These are phyloP conservation scores for Dryas drummondii DNA, from an alignment of 306 rosid species.

Conservation along the genomic window DNA sequence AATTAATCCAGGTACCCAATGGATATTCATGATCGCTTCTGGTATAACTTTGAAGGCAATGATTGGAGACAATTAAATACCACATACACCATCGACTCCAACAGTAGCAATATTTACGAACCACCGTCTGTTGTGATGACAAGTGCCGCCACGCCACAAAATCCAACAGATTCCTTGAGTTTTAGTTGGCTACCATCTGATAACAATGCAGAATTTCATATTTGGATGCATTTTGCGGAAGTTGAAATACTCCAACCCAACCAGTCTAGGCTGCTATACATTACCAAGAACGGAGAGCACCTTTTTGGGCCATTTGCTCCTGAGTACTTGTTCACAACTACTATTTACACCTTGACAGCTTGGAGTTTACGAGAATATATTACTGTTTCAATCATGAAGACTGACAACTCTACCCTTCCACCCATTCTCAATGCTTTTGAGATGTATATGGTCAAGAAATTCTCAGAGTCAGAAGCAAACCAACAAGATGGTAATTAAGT, in stretches of 20 bases:
- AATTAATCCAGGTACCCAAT: no score
- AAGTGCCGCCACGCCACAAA: constrained; percentile 22
- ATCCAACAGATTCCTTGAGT: neutral
- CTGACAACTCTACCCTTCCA: constrained; percentile 34
- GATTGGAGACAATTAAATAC: no score
- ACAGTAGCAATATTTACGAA: no score
- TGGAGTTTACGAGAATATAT: no score
- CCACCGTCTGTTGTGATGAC: constrained; percentile 25
- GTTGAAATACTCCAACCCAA: constrained; percentile 28
- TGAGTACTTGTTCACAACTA: constrained; percentile 29
- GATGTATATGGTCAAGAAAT: neutral
- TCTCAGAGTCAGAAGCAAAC: no score
- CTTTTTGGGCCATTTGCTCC: constrained; percentile 23
- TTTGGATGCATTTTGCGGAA: constrained; percentile 45
- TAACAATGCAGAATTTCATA: neutral
- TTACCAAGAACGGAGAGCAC: constrained; percentile 24
- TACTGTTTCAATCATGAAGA: neutral
- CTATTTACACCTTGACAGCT: neutral
- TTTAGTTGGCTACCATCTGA: neutral
- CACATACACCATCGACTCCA: no score
- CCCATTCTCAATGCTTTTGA: constrained; percentile 51
- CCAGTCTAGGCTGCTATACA: constrained; percentile 30
- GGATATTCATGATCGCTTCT: no score
- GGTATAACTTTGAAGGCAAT: no score
- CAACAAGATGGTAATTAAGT: no score